phyloP scores from a whole-genome alignment of 106 monocot genomes.

The Posidonia australis region DNA sequence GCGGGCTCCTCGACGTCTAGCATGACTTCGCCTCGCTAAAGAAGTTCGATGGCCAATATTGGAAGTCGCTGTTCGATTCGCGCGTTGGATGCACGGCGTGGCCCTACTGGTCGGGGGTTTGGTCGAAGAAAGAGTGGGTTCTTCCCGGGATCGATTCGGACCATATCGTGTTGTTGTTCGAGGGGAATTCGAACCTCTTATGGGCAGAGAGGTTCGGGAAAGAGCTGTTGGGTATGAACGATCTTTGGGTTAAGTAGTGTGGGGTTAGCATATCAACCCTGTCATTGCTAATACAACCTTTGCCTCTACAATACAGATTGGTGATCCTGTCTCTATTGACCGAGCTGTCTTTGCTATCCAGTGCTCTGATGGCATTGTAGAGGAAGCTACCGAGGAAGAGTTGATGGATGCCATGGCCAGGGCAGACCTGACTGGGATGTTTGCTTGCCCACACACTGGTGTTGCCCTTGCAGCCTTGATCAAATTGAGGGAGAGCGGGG shows the following conservation, averaged over 20 bases:
- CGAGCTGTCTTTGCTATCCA: conserved; percentile 61
- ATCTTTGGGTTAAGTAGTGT: conserved; percentile 95
- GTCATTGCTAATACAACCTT: conserved; percentile 53
- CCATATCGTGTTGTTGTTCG: conserved; percentile 85
- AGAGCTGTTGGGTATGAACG: conserved; percentile 78
- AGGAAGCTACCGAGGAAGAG: conserved; percentile 95
- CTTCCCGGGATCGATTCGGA: conserved; percentile 77
- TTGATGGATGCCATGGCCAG: conserved; percentile 83
- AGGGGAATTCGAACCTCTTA: conserved; percentile 94
- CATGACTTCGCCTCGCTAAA: conserved; percentile 65
- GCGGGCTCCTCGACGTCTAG: conserved; percentile 74
- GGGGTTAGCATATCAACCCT: conserved; percentile 70
- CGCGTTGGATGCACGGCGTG: conserved; percentile 76
- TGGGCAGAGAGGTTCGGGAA: conserved; percentile 94
- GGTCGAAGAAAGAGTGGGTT: conserved; percentile 96
- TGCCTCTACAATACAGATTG: conserved; percentile 91
- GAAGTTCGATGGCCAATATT: conserved; percentile 61
- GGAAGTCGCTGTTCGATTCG: conserved; percentile 76
- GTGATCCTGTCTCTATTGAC: conserved; percentile 84
- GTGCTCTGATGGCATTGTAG: conserved; percentile 65
- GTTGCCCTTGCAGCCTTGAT: conserved; percentile 79
- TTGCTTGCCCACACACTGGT: conserved; percentile 88
- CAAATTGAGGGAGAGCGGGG: conserved; percentile 52
- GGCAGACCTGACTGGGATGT: conserved; percentile 84
- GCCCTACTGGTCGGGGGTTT: conserved; percentile 97